Conservation (phyloP, 1,284 basidiomycete species). For the Naganishia liquefaciens region DNA sequence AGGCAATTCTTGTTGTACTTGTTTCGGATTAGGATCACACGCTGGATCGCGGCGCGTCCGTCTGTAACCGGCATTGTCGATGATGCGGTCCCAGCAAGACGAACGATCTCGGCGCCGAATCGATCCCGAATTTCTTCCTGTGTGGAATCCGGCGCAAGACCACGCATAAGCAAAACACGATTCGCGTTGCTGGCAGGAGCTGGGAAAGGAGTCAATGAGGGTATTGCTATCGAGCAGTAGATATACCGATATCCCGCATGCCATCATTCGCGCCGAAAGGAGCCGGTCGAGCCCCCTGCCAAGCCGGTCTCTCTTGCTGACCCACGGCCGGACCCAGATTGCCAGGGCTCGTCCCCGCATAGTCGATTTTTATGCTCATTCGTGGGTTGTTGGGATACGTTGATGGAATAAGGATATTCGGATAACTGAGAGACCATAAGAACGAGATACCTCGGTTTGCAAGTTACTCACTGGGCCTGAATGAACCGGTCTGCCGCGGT, state of each 20-base stretch:
- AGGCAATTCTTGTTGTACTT: slow-evolving; percentile 77
- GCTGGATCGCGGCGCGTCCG: slow-evolving; percentile 76
- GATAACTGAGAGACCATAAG: slow-evolving; percentile 57
- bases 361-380: slow-evolving; percentile 80
- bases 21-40: slow-evolving; percentile 83
- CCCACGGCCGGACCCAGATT: background rate
- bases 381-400: slow-evolving; percentile 50
- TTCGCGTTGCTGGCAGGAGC: slow-evolving; percentile 44
- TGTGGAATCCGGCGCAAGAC: slow-evolving; percentile 80
- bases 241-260: slow-evolving; percentile 85
- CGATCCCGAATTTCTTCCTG: slow-evolving; percentile 55
- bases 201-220: background rate
- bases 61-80: slow-evolving; percentile 64
- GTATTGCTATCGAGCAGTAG: slow-evolving; percentile 46
- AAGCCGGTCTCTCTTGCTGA: slow-evolving; percentile 71
- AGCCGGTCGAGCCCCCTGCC: slow-evolving; percentile 82
- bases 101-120: slow-evolving; percentile 68
- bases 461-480: slow-evolving; percentile 62
- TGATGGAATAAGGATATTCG: slow-evolving; percentile 79
- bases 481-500: slow-evolving; percentile 84
- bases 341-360: slow-evolving; percentile 58
- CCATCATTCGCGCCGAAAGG: slow-evolving; percentile 70
- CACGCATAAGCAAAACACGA: slow-evolving; percentile 75
- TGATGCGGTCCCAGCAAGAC: slow-evolving; percentile 64
- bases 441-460: no score